phyloP scores from a whole-genome alignment of 2,329 filamentous ascomycete genomes.

The Colletotrichum liaoningense region DNA sequence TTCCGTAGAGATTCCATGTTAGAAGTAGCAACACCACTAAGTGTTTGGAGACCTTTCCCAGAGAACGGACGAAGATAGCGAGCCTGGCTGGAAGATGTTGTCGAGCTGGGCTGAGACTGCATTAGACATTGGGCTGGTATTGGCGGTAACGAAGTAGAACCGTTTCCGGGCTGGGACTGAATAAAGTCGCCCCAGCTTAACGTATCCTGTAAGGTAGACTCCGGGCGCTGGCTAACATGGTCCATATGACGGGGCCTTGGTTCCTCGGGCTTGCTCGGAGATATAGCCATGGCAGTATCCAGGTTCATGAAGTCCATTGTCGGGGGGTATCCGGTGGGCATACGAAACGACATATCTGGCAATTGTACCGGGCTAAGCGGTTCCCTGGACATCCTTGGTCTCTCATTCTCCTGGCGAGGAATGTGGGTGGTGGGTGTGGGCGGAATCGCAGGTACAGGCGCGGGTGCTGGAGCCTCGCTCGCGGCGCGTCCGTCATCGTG shows the following conservation, averaged over 20 bases:
- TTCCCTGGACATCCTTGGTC: conserved; percentile 58
- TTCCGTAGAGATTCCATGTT: conserved; percentile 46
- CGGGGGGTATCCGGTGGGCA: conserved; percentile 49
- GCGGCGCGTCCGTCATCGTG: conserved; percentile 61
- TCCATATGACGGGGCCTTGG: conserved; percentile 35
- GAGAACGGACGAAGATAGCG: conserved; percentile 66
- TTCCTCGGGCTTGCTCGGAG: conserved; percentile 45
- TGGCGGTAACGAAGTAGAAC: conserved; percentile 51
- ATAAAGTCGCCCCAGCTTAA: conserved; percentile 60
- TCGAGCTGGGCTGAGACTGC: conserved; percentile 64
- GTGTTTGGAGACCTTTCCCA: conserved; percentile 66
- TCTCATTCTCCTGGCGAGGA: conserved; percentile 64
- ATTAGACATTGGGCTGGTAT: conserved; percentile 63
- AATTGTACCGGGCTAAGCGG: conserved; percentile 64
- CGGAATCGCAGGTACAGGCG: neutral
- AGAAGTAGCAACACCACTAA: conserved; percentile 53
- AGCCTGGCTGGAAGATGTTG: conserved; percentile 60
- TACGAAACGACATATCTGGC: conserved; percentile 56
- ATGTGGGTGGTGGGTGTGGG: conserved; percentile 39
- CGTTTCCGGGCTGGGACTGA: conserved; percentile 51
- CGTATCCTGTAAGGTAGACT: conserved; percentile 67
- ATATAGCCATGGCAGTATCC: conserved; percentile 48
- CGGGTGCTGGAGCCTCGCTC: conserved; percentile 39
- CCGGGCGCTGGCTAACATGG: conserved; percentile 44
- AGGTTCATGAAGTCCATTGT: conserved; percentile 56